phyloP scores from a whole-genome alignment of 352 stramenopile species.

The Poterioochromonas sp. region DNA sequence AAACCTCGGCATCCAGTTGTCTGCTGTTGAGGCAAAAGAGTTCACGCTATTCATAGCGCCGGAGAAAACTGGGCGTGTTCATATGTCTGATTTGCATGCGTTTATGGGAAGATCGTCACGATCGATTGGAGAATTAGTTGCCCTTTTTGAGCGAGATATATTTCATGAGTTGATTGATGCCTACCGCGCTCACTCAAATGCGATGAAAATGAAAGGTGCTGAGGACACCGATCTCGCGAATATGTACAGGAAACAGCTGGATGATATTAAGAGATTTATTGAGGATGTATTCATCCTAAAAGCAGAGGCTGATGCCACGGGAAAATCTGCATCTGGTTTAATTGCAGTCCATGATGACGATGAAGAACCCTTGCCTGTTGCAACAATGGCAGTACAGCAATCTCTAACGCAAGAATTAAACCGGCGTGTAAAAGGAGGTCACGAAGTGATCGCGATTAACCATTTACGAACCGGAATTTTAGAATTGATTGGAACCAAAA shows the following conservation, averaged over 20 bases:
- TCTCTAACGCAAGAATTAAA: not conserved
- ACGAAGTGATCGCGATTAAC: no score
- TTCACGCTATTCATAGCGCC: slow-evolving; percentile 25
- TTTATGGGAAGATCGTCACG: slow-evolving; percentile 15
- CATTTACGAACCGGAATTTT: no score
- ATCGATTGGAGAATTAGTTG: slow-evolving; percentile 22
- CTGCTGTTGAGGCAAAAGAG: slow-evolving; percentile 1
- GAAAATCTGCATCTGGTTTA: no score
- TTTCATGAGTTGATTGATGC: slow-evolving; percentile 6
- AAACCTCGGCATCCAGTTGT: not conserved
- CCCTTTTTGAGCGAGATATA: not conserved
- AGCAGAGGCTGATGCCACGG: not conserved
- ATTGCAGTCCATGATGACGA: no score
- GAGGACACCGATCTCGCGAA: slow-evolving; percentile 6
- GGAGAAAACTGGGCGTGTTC: slow-evolving; percentile 21
- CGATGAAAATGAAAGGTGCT: not conserved
- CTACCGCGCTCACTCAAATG: not conserved
- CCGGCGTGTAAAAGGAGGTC: no score
- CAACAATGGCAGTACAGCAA: not conserved
- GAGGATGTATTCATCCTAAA: slow-evolving; percentile 9
- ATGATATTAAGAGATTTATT: not conserved
- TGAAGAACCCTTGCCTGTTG: not conserved
- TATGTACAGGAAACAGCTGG: slow-evolving; percentile 4
- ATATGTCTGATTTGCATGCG: slow-evolving; percentile 1
- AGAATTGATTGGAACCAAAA: not conserved